Evolutionary conservation across 2,329 filamentous ascomycete genomes (phyloP), one percentile per base, ranked within the genome.

Genomic region (Cercospora berteroae): DNA sequence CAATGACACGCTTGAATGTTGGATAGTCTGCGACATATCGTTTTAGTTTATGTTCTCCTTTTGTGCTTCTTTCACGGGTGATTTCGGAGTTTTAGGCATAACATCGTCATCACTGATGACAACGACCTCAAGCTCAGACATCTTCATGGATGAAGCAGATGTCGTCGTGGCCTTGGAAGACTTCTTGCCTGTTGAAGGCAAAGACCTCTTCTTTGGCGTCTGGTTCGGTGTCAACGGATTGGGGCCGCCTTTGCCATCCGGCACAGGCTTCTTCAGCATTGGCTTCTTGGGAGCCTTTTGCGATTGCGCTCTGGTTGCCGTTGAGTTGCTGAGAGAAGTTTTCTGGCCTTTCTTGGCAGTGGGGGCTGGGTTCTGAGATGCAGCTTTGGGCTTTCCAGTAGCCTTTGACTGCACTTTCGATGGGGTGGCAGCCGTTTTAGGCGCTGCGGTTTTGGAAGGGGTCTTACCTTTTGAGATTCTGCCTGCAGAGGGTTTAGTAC

Each of bases 401-500:
- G 55, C 33, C 39, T 60, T 65, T 56, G 29, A 36, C 60, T 60
- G 39, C 12, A 58, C 29, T 33, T 67, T 64, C 6, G 44, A 39
- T 27, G 64, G 58, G 16, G 60, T 55, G 64, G 29, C 23, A 42
- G 52, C 36, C 2, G 9, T 36, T 63, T 52, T 57, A 13, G 42
- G 29, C 23, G 65, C 33, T 20, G 57, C 20, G 31, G 63, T n/a
- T 56, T 64, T 70, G 63, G 63, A 42, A 57, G 61, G 27, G 50
- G 63, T 68, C 74, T 76, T 76, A 76, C 74, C 73, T 57, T 58
- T 31, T 64, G 73, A 74, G 60, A 71, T 72, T 63, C 64, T 67
- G 61, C 71, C 74, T 76, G 69, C 44, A 62, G 65, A 69, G 60
- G 67, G 65, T 75, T 77, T 75, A 76, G 75, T 71, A 73, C 60